Evolutionary conservation across 306 rosid species (phyloP), one percentile per base, ranked within the genome.

Genomic region (Urtica urens): DNA sequence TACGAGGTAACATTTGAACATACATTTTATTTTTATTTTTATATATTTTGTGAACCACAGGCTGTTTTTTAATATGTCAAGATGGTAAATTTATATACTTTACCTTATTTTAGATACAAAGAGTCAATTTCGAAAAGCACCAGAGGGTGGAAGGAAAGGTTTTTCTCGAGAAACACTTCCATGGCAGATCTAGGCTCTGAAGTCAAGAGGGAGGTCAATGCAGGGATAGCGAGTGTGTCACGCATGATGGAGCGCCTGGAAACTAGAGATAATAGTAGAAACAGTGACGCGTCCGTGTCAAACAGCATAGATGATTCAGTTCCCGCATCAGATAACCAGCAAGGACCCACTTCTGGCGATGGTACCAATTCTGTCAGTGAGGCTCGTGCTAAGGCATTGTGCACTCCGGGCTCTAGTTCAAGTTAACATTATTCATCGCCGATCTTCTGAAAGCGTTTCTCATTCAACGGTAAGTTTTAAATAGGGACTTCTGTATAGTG

Each of bases 101-200:
- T 33, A 42, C 17, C 63, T 38, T 24, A 22, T 21, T 69, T 34
- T 61, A 88, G 99, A 71, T 84, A 85, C 80, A 90, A 84, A 66
- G 99, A 90, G 53, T 90, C 99, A 7, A 90, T 90, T 65, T 75
- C 93, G 40, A 90, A 82, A 73, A 79, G 94, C 79, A 85, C 99
- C 5, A 75, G 70, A 75, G 87, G 95, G 25, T 90, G 99, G 99
- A 90, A 67, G 79, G 99, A 90, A 61, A 90, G 81, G 65, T 71
- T 83, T 64, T 90, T 84, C 68, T 84, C 97, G 59, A 93, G 94
- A 53, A 78, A 81, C 50, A 65, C 75, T 44, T 47, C 95, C 35
- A 65, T 81, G 90, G 48, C 87, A 59, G 95, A 90, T 49, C 51
- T 79, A 56, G 95, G 95, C 63, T 67, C 95, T 49, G 97, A 84